A percentile compares a stretch with the other conserved stretches of the same genome.
phyloP scores from a whole-genome alignment of 352 stramenopile species.

The Aphanomyces euteiches region DNA sequence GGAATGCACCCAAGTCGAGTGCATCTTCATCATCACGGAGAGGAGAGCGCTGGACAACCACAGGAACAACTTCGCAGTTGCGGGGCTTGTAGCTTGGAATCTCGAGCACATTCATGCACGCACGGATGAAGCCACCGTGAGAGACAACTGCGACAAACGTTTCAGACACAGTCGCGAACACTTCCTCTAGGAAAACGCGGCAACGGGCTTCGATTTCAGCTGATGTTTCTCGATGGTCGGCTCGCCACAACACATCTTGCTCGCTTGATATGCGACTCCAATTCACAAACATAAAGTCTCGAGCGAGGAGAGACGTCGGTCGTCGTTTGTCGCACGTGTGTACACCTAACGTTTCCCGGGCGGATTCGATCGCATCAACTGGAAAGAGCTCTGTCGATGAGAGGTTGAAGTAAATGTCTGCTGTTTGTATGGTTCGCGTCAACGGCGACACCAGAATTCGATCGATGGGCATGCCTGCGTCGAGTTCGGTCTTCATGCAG shows the following conservation, averaged over 20 bases:
- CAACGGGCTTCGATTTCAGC: conserved; percentile 55
- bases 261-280: conserved; percentile 46
- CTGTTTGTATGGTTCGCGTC: conserved; percentile 63
- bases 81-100: conserved; percentile 61
- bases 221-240: conserved; percentile 55
- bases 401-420: conserved; percentile 35
- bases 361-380: conserved; percentile 51
- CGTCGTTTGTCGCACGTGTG: conserved; percentile 61
- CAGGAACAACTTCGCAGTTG: conserved; percentile 64
- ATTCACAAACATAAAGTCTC: conserved; percentile 47
- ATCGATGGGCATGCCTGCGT: conserved; percentile 49
- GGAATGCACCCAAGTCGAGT: background rate
- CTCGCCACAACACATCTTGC: conserved; percentile 52
- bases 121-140: conserved; percentile 64
- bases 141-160: conserved; percentile 52
- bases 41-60: conserved; percentile 38
- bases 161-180: conserved; percentile 42
- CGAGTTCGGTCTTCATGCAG: conserved; percentile 19
- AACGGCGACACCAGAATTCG: conserved; percentile 62
- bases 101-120: conserved; percentile 52
- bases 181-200: conserved; percentile 46
- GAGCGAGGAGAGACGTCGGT: conserved; percentile 39
- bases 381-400: conserved; percentile 33
- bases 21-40: background rate
- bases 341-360: conserved; percentile 61